Evolutionary conservation across 805 yeast species (phyloP), one percentile per base, ranked within the genome.

Genomic region (Candida sonorensis): DNA sequence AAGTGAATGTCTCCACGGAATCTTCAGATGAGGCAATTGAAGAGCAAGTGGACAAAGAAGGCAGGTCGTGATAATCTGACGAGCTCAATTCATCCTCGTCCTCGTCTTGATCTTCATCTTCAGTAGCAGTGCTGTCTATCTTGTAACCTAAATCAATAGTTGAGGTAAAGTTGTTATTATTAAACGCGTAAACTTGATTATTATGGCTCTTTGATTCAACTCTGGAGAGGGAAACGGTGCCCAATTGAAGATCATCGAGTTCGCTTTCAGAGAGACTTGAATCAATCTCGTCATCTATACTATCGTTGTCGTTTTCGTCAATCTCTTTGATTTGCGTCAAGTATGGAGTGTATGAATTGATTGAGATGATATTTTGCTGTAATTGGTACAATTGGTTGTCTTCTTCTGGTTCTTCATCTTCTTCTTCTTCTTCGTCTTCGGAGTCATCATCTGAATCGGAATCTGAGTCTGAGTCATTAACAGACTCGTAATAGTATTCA

Each of bases 1-100:
- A 12, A 19, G 9, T 11, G 2, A 29, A 29, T 4, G 19, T 14
- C 11, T 18, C 26, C 14, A 12, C 30, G 4, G 10, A 10, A 15
- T 44, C 51, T 31, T 52, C 57, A 11, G 37, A 34, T n/a, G 54
- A 49, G 4, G 55, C 50, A 10, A 34, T 38, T 1, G 59, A 51
- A 9, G 56, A 50, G 22, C 59, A 52, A 27, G 41, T 41, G 3
- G 57, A 42, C 7, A 55, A 34, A 1, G 46, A 42, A 13, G 60
- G 60, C 16, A 55, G 35, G 17, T 52, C 55, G 6, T 37, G 44
- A 15, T n/a, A n/a, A n/a, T n/a, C n/a, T n/a, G n/a, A n/a, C n/a
- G n/a, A n/a, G n/a, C n/a, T n/a, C n/a, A n/a, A n/a, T 18, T 18
- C 20, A 18, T 18, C 8, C 9, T 30, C 36, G 19, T 37, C 37